Base-by-base conservation (phyloP, 2,329 filamentous ascomycete species). In the Pseudopithomyces maydicus region DNA sequence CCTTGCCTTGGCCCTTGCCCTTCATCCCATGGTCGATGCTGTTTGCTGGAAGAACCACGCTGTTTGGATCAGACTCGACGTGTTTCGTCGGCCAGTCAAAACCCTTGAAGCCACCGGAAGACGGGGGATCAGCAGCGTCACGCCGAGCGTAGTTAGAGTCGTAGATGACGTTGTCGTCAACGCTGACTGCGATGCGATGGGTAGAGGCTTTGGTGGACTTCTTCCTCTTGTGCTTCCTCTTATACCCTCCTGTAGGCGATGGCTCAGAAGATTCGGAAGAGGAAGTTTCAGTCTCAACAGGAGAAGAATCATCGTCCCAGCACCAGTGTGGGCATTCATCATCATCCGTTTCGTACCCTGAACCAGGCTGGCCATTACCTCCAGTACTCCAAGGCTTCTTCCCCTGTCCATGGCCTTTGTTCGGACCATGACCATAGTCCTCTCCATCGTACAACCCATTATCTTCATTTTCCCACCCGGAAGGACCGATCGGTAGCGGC, bases 281-380 rank as follows among this genome's bases (percentile, higher is more conserved):
- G 33, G 32, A 41, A 22, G 23, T 12, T 57, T 55, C 17, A 22
- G 23, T 12, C 57, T 55, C 17, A 47, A 14, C 11, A 44, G 54
- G 20, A 39, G 39, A 19, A 48, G 47, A 11, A 53, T 47, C 42
- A 49, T 56, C 54, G 1, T 61, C 52, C 2, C 39, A 17, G 46
- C 59, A 64, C 57, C 57, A 64, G 15, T 45, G 17, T 2, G 62
- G 62, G 53, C 62, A 64, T 22, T 64, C 57, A 35, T 62, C 59
- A 0, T 64, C 53, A 14, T n/a, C n/a, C n/a, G 53, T 38, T 8
- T 61, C 53, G 17, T 14, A 4, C 8, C 44, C 52, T n/a, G 32
- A 32, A n/a, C 26, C 19, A 17, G 44, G n/a, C 32, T 36, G 19
- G 15, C 44, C 39, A n/a, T 44, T 45, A 7, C 35, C 46, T 29